Percentiles rank a stretch among this genome's conserved stretches.
Conservation (phyloP, 139 green algal species). For the Raphidocelis subcapitata region DNA sequence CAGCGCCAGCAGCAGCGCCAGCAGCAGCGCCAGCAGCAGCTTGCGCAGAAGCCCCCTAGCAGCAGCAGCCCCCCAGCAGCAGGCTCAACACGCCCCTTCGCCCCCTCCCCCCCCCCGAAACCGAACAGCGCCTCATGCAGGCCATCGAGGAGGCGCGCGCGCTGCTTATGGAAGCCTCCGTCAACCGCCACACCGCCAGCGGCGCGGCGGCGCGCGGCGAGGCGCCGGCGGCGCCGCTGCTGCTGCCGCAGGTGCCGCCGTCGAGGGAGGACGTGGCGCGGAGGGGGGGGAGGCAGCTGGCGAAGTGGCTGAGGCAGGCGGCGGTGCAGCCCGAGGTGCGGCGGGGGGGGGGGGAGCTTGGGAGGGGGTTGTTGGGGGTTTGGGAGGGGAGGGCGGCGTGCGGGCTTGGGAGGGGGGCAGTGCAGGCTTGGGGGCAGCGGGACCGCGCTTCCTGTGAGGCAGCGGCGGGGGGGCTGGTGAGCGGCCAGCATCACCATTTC, state of each 20-base stretch:
- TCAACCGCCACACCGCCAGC: background rate
- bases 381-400: background rate
- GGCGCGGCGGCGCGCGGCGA: background rate
- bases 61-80: too few relatives aligned
- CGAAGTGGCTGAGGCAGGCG: conserved; percentile 8
- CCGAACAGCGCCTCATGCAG: conserved; percentile 17
- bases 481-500: too few relatives aligned
- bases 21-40: too few relatives aligned
- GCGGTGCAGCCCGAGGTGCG: conserved; percentile 19
- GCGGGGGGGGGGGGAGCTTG: too few relatives aligned
- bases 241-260: background rate
- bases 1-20: too few relatives aligned
- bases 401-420: background rate
- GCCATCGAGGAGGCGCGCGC: conserved; percentile 19
- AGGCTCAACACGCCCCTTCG: background rate
- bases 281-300: conserved; percentile 5
- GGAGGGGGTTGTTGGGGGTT: background rate
- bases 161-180: conserved; percentile 5
- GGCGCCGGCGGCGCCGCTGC: background rate
- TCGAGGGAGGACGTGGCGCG: background rate
- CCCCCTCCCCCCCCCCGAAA: background rate
- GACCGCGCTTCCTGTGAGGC: too few relatives aligned
- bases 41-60: too few relatives aligned
- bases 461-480: too few relatives aligned
- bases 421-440: too few relatives aligned